Percentiles rank a stretch among this genome's conserved stretches.
These are phyloP conservation scores for Cenchrus americanus DNA, from an alignment of 176 grass and related monocot genomes.

Conservation along the genomic window DNA sequence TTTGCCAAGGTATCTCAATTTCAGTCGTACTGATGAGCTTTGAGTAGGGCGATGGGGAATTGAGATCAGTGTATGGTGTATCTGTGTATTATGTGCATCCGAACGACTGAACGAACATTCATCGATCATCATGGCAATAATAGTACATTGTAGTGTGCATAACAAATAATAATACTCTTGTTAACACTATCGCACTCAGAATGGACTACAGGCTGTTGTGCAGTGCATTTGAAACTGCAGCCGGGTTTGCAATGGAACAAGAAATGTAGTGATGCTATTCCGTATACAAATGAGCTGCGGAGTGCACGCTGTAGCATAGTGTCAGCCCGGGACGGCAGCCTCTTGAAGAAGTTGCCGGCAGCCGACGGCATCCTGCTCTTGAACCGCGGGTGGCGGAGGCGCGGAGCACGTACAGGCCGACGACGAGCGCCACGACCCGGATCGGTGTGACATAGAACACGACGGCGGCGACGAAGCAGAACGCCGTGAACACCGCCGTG, in stretches of 20 bases:
- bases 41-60: background rate
- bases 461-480: constrained; percentile 62
- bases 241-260: background rate
- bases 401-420: constrained; percentile 57
- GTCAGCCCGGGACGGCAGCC: constrained; percentile 61
- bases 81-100: background rate
- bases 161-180: background rate
- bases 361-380: constrained; percentile 61
- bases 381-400: constrained; percentile 60
- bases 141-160: no score
- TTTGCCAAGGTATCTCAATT: background rate
- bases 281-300: background rate
- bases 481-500: constrained; percentile 56
- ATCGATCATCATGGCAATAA: no score
- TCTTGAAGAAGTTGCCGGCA: constrained; percentile 73
- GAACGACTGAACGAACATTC: no score
- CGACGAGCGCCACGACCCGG: constrained; percentile 46
- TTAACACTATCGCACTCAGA: background rate
- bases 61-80: no score
- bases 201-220: background rate
- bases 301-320: constrained; percentile 38
- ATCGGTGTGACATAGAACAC: constrained; percentile 56
- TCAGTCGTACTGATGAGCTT: background rate
- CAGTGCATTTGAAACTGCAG: background rate
- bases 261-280: no score